phyloP scores from a whole-genome alignment of 2,329 filamentous ascomycete species.

The Ophiocordyceps camponoti-rufipedis region DNA sequence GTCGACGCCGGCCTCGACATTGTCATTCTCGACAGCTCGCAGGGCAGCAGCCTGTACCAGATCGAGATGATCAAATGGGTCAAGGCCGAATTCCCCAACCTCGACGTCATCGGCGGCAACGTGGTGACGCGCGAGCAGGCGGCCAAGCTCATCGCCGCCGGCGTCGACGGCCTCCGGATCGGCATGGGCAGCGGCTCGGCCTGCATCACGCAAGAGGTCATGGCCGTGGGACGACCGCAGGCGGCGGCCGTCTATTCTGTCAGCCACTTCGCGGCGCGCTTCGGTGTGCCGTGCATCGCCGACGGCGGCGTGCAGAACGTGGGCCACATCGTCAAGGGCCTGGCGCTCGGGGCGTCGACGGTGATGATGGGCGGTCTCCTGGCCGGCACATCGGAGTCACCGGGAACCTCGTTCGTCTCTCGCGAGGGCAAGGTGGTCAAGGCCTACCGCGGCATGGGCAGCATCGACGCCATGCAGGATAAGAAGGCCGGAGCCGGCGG shows the following conservation, averaged over 20 bases:
- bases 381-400: slow-evolving; percentile 92
- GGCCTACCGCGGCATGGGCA: slow-evolving; percentile 97
- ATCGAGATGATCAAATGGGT: slow-evolving; percentile 96
- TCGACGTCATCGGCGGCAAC: slow-evolving; percentile 96
- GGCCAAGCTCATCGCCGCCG: slow-evolving; percentile 76
- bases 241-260: slow-evolving; percentile 86
- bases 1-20: slow-evolving; percentile 92
- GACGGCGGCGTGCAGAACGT: slow-evolving; percentile 97
- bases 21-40: slow-evolving; percentile 86
- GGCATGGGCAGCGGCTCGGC: slow-evolving; percentile 97
- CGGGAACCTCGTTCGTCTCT: slow-evolving; percentile 90
- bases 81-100: slow-evolving; percentile 66
- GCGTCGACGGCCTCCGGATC: slow-evolving; percentile 90
- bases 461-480: slow-evolving; percentile 98
- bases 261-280: slow-evolving; percentile 71
- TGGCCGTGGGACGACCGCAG: slow-evolving; percentile 95
- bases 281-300: slow-evolving; percentile 94
- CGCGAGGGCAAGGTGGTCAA: slow-evolving; percentile 96
- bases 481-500: slow-evolving; percentile 72
- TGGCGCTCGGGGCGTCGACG: slow-evolving; percentile 81
- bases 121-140: slow-evolving; percentile 96
- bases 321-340: slow-evolving; percentile 96
- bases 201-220: slow-evolving; percentile 98
- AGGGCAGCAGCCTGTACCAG: slow-evolving; percentile 98
- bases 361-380: slow-evolving; percentile 99